These are phyloP conservation scores for Vicia sativa DNA, from an alignment of 306 rosid genomes.

Conservation along the genomic window DNA sequence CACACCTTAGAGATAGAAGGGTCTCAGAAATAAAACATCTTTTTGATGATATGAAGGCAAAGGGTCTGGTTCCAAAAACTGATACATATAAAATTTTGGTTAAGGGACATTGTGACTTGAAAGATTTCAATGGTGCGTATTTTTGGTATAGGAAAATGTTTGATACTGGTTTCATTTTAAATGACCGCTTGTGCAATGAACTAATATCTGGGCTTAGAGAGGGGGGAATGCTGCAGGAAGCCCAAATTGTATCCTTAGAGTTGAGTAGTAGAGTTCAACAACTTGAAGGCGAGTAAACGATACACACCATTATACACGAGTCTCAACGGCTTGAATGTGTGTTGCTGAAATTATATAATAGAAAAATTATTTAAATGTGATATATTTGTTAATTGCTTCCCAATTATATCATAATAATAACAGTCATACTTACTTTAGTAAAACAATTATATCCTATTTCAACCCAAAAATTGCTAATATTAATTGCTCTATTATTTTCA, in stretches of 20 bases:
- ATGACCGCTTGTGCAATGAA: conserved; percentile 41
- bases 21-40: conserved; percentile 54
- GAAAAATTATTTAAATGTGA: too few relatives aligned
- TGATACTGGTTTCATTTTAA: conserved; percentile 50
- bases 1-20: conserved; percentile 54
- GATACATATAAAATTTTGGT: conserved; percentile 75
- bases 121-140: conserved; percentile 70
- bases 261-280: conserved; percentile 49
- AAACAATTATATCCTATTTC: too few relatives aligned
- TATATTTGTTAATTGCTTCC: too few relatives aligned
- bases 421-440: too few relatives aligned
- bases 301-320: conserved; percentile 6
- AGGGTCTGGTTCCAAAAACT: conserved; percentile 64
- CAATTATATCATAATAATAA: too few relatives aligned
- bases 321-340: too few relatives aligned
- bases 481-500: too few relatives aligned
- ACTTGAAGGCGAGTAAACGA: conserved; percentile 20
- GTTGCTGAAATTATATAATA: too few relatives aligned
- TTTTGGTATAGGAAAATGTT: conserved; percentile 74
- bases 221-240: conserved; percentile 67
- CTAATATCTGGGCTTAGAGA: conserved; percentile 66
- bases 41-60: conserved; percentile 71
- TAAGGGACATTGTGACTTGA: conserved; percentile 65
- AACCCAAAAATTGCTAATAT: too few relatives aligned
- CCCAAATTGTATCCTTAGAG: conserved; percentile 59